phyloP scores from a whole-genome alignment of 2,329 filamentous ascomycete species.

The Talaromyces sp. region DNA sequence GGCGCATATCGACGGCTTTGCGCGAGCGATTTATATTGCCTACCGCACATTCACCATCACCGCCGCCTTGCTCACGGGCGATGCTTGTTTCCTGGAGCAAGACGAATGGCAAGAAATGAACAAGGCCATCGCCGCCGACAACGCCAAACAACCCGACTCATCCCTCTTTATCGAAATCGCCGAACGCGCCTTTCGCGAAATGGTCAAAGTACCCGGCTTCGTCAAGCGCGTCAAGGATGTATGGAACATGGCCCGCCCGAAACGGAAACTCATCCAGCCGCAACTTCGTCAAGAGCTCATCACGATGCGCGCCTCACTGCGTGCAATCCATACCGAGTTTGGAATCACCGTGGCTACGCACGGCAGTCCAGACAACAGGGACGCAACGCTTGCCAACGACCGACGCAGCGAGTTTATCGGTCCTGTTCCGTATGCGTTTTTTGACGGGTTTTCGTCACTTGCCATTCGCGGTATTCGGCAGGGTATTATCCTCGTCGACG shows the following conservation, averaged over 20 bases:
- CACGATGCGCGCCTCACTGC: constrained; percentile 19
- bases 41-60: constrained; percentile 32
- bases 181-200: constrained; percentile 23
- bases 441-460: constrained; percentile 10
- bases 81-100: constrained; percentile 29
- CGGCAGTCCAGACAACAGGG: neutral
- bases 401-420: constrained; percentile 8
- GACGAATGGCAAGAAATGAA: constrained; percentile 31
- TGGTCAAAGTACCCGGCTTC: constrained; percentile 23
- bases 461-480: constrained; percentile 12
- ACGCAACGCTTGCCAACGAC: neutral
- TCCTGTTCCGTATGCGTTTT: constrained; percentile 9
- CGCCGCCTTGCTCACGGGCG: constrained; percentile 26
- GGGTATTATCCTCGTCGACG: constrained; percentile 13
- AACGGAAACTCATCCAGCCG: constrained; percentile 12
- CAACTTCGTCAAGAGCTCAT: constrained; percentile 16
- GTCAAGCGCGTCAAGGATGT: constrained; percentile 19
- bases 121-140: constrained; percentile 22
- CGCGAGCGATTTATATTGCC: constrained; percentile 28
- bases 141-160: constrained; percentile 23
- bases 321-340: constrained; percentile 22
- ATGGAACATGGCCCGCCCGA: constrained; percentile 5
- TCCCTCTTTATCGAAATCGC: constrained; percentile 25
- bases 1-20: constrained; percentile 28
- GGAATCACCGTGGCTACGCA: constrained; percentile 20